Evolutionary conservation across 1,284 basidiomycete genomes (phyloP).

Genomic region (Caloboletus inedulis): DNA sequence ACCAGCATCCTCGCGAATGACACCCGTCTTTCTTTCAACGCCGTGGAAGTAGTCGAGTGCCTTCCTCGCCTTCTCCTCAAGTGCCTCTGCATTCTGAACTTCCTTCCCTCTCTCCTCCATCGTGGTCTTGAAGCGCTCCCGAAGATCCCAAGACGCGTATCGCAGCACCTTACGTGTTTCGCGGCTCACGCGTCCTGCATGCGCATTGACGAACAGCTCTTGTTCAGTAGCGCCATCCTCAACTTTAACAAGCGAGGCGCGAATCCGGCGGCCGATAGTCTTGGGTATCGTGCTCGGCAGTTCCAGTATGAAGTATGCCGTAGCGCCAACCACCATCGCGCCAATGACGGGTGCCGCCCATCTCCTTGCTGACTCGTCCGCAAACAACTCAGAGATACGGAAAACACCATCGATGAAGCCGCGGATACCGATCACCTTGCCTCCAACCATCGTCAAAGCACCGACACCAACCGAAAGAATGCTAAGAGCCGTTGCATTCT

Average conservation of each 20-base stretch:
- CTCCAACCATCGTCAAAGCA: constrained; percentile 84
- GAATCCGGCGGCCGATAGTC: constrained; percentile 82
- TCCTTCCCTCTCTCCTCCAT: constrained; percentile 78
- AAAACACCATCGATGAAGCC: constrained; percentile 76
- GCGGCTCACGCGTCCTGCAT: constrained; percentile 71
- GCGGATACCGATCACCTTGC: constrained; percentile 75
- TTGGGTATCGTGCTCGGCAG: constrained; percentile 90
- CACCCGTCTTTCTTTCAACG: constrained; percentile 55
- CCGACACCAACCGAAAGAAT: constrained; percentile 78
- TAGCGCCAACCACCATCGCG: constrained; percentile 69
- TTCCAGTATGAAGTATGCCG: constrained; percentile 85
- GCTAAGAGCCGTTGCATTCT: constrained; percentile 64
- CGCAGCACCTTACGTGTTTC: constrained; percentile 96
- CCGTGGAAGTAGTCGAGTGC: constrained; percentile 75
- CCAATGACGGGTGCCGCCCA: constrained; percentile 89
- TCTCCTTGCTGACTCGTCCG: constrained; percentile 78
- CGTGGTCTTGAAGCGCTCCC: constrained; percentile 78
- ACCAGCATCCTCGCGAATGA: constrained; percentile 46
- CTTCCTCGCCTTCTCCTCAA: constrained; percentile 61
- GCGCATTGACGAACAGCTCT: constrained; percentile 62
- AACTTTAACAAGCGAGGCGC: constrained; percentile 51
- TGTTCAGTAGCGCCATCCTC: constrained; percentile 40
- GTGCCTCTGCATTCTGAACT: constrained; percentile 76
- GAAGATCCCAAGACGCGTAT: constrained; percentile 89
- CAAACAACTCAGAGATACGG: constrained; percentile 75